Base-by-base conservation (phyloP, 345 rosid species). In the Corchorus capsularis region DNA sequence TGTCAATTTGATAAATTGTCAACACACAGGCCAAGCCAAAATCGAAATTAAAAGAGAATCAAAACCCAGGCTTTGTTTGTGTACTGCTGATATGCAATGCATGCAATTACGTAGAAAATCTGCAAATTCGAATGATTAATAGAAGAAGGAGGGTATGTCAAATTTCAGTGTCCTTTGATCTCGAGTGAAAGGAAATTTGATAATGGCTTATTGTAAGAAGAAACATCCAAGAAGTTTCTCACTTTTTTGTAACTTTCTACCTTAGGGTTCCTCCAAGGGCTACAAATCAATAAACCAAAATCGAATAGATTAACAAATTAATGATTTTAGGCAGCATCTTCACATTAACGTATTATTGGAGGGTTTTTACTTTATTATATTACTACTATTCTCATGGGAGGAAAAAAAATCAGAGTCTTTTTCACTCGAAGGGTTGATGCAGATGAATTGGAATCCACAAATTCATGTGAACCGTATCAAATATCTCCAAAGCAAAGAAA, bases 191-290 rank as follows among this genome's bases (percentile, higher is more conserved):
- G 50, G 52, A 64, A 64, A 64, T 39, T n/a, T 64, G 50, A 41
- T 64, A n/a, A 64, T 67, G 55, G 22, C 71, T 13, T 46, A 39
- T 47, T 46, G 19, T 67, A 22, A 47, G 20, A 2, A 39, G 71
- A 67, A 67, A 22, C 56, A 46, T 46, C 71, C 14, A 22, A 67
- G 71, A 67, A 67, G 2, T 67, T 67, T 67, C 71, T 14, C 19
- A 46, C 1, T 3, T 39, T 69, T 52, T 69, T 52, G 60, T 46
- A 69, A 69, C 27, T 69, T 69, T 52, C 9, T n/a, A 69, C 46
- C 17, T 34, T 69, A 52, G 73, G 59, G 52, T 34, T 16, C 55
- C 54, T 46, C 12, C 12, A 67, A 47, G 37, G 17, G 37, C n/a
- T 2, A 12, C 54, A 67, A 67, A 20, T 27, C 1, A 27, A 27